Conservation (phyloP, 768 basidiomycete genomes). For the Russula abietina region DNA sequence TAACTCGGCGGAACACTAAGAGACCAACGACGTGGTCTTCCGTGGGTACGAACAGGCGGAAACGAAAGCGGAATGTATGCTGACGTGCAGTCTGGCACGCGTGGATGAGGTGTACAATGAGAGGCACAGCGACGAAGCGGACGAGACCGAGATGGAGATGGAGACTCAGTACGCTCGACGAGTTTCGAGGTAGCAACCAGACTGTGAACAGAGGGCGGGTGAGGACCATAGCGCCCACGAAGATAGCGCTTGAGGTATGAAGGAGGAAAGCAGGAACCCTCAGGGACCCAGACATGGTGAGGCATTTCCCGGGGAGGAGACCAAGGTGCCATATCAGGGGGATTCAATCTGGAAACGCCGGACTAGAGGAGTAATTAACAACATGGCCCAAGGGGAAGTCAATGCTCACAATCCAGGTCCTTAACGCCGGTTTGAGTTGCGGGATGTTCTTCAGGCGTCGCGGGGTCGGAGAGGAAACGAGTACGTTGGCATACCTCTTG, state of each 20-base stretch:
- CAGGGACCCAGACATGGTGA: constrained; percentile 21
- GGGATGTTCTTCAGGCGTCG: constrained; percentile 17
- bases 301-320: constrained; percentile 16
- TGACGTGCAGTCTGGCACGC: background rate
- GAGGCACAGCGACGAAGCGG: constrained; percentile 18
- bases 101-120: background rate
- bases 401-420: constrained; percentile 24
- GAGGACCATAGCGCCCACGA: constrained; percentile 1
- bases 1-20: constrained; percentile 21
- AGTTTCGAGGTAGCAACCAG: constrained; percentile 3
- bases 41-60: background rate
- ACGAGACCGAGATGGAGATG: constrained; percentile 10
- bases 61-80: background rate
- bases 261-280: constrained; percentile 25
- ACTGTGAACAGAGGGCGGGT: background rate
- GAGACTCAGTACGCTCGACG: background rate
- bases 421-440: constrained; percentile 18
- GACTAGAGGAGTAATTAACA: constrained; percentile 13
- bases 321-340: constrained; percentile 23
- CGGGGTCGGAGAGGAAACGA: constrained; percentile 22
- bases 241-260: constrained; percentile 11
- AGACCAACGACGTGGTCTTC: constrained; percentile 25
- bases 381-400: background rate
- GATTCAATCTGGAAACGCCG: constrained; percentile 2
- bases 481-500: constrained; percentile 17